These are phyloP conservation scores for Trichosporon ovoides DNA, from an alignment of 1,284 basidiomycete species.

Conservation along the genomic window DNA sequence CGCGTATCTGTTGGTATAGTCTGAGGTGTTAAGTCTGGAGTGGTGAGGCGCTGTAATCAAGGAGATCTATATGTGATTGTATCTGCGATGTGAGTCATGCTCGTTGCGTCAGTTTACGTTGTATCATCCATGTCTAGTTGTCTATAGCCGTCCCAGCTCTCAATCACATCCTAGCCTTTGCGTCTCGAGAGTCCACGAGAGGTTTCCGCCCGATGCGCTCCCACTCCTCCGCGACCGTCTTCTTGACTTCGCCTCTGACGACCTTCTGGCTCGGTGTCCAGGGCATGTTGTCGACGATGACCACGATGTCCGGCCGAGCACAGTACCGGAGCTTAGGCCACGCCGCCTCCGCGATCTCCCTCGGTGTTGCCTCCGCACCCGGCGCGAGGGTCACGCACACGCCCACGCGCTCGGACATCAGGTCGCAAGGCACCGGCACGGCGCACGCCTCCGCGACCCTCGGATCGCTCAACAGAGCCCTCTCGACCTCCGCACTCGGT, in stretches of 20 bases:
- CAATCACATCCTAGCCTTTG: not conserved
- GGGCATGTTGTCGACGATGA: constrained; percentile 11
- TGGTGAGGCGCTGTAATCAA: too few species aligned
- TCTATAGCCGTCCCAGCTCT: not conserved
- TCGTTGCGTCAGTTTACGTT: too few species aligned
- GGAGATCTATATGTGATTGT: too few species aligned
- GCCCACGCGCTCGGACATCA: constrained; percentile 38
- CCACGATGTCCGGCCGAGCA: constrained; percentile 9
- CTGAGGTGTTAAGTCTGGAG: not conserved
- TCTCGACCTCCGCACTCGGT: constrained; percentile 34
- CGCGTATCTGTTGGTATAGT: not conserved
- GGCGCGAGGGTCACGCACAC: constrained; percentile 29
- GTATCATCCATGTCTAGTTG: not conserved
- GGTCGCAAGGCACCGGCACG: constrained; percentile 30
- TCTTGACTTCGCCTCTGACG: constrained; percentile 32
- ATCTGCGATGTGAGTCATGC: too few species aligned
- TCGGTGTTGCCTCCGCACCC: constrained; percentile 5
- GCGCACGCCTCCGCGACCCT: constrained; percentile 33
- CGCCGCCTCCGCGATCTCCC: not conserved
- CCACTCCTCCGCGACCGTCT: constrained; percentile 2
- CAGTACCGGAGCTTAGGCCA: constrained; percentile 12
- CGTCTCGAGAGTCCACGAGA: constrained; percentile 11
- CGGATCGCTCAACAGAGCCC: constrained; percentile 31
- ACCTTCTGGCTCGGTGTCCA: constrained; percentile 37
- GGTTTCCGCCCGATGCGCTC: constrained; percentile 12